phyloP scores from a whole-genome alignment of 495 filamentous ascomycete species.

The Penicillium goetzii region DNA sequence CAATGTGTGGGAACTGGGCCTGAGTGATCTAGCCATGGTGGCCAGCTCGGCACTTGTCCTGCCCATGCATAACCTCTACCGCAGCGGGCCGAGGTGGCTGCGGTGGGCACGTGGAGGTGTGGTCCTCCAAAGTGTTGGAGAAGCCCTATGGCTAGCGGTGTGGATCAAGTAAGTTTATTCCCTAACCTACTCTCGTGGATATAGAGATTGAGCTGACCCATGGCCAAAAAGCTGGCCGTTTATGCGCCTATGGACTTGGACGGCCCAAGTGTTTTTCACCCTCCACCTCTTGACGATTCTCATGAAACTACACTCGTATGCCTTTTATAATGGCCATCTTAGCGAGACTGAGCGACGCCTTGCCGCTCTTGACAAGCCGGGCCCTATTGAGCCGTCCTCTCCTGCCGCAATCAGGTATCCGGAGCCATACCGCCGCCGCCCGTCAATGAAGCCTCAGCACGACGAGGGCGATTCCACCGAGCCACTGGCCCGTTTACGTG shows the following conservation, averaged over 20 bases:
- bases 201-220: constrained; percentile 18
- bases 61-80: constrained; percentile 73
- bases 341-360: constrained; percentile 82
- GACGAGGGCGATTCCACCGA: constrained; percentile 46
- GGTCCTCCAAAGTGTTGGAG: constrained; percentile 78
- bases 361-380: constrained; percentile 75
- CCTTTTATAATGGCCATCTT: constrained; percentile 96
- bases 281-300: constrained; percentile 87
- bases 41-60: constrained; percentile 69
- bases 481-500: constrained; percentile 68
- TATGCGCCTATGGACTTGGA: constrained; percentile 86
- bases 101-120: constrained; percentile 79
- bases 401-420: constrained; percentile 75
- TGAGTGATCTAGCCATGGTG: constrained; percentile 86
- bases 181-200: background rate
- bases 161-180: constrained; percentile 71
- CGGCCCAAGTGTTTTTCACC: constrained; percentile 92
- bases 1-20: constrained; percentile 82
- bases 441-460: constrained; percentile 38
- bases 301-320: constrained; percentile 99
- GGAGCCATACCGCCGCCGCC: constrained; percentile 51
- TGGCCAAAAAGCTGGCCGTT: constrained; percentile 72
- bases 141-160: constrained; percentile 74
- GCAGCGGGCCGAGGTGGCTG: constrained; percentile 55
- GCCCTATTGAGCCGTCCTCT: constrained; percentile 61